Base-by-base conservation (phyloP, 1,284 basidiomycete species). In the Sporisorium iseilematis-ciliati region DNA sequence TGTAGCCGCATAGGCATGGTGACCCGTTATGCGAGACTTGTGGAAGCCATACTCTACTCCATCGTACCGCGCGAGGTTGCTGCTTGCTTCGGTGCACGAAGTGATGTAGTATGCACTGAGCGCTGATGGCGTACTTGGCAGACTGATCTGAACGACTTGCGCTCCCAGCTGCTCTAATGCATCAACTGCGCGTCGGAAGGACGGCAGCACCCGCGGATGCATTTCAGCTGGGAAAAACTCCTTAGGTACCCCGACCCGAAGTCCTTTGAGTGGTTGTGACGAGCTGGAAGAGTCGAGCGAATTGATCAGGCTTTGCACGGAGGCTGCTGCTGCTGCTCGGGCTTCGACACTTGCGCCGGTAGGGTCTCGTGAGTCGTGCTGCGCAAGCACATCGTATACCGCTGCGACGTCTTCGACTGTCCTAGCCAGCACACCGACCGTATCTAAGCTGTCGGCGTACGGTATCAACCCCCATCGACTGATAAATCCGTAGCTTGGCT, bases 41-140 rank as follows among this genome's bases (percentile, higher is more conserved):
- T 73, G 75, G 20, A 87, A 12, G 75, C 89, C 89, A 70, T 86
- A 90, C 72, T 87, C 87, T 0, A 96, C 89, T 0, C 96, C 96
- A 57, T 96, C 94, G 84, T 92, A 99, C 38, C 94, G 88, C 0
- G 93, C 94, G 42, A 99, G 87, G 82, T 97, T 97, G 75, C 93
- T 95, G 75, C 93, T 93, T 0, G 95, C 96, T 83, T 99, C 97
- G 0, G 97, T 95, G 67, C 91, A 93, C 0, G 96, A 93, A 21
- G 98, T 89, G 12, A 97, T 92, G 82, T 99, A 99, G 87, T 99
- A 99, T 5, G 95, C 93, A 57, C 94, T 93, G 2, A 98, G 87
- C 0, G 93, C 92, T 77, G 92, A 92, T 1, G 87, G 87, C 0
- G 93, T 93, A 2, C 89, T 89, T 0, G 94, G 93, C 20, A 98